A percentile compares a stretch with the other conserved stretches of the same genome.
Conservation (phyloP, 805 yeast genomes). For the Sugiyamaella chiloensis region DNA sequence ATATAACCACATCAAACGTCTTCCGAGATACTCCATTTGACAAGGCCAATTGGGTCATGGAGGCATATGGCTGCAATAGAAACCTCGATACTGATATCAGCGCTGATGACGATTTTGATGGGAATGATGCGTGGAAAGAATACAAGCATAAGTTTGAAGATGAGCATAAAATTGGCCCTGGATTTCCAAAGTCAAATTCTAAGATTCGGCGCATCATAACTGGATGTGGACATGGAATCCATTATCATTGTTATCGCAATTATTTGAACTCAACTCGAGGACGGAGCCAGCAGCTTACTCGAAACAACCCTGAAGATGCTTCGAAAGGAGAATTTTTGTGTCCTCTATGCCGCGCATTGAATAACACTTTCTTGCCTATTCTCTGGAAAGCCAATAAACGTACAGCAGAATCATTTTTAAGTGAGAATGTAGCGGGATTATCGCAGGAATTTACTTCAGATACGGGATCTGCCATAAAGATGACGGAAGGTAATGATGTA, state of each 20-base stretch:
- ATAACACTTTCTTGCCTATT: constrained; percentile 79
- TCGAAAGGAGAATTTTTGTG: constrained; percentile 76
- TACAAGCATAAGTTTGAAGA: constrained; percentile 33
- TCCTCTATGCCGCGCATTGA: constrained; percentile 85
- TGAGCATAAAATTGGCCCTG: constrained; percentile 62
- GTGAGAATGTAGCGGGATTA: neutral
- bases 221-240: constrained; percentile 96
- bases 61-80: constrained; percentile 53
- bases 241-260: constrained; percentile 64
- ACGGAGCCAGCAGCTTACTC: constrained; percentile 67
- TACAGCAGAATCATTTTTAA: constrained; percentile 10
- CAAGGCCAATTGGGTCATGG: constrained; percentile 60
- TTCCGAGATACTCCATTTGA: constrained; percentile 63
- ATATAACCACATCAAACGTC: constrained; percentile 55
- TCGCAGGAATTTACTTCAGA: neutral
- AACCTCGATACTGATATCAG: constrained; percentile 33
- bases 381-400: constrained; percentile 51
- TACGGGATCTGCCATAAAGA: neutral
- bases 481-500: neutral
- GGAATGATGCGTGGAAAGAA: constrained; percentile 36
- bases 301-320: constrained; percentile 74
- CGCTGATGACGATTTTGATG: constrained; percentile 14
- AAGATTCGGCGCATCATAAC: constrained; percentile 42
- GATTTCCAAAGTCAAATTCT: constrained; percentile 45
- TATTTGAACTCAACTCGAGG: constrained; percentile 53